phyloP scores from a whole-genome alignment of 345 rosid genomes.

The Ailanthus altissimus region DNA sequence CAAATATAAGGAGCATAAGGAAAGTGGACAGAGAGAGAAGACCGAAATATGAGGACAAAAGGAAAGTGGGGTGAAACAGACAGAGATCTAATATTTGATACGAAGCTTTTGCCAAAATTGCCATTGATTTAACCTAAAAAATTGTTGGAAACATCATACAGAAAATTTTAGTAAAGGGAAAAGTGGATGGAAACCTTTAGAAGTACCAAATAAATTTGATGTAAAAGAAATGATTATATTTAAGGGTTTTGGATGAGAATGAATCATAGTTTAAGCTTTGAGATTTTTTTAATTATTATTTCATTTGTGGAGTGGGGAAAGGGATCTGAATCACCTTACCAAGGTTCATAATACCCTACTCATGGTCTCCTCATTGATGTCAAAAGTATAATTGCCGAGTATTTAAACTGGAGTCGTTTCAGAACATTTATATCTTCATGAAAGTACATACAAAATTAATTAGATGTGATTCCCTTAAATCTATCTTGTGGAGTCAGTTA shows the following conservation, averaged over 20 bases:
- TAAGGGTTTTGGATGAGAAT: neutral
- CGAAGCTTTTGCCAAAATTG: neutral
- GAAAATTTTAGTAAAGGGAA: neutral
- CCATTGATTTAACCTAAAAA: neutral
- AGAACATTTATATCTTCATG: neutral
- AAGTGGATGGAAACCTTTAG: neutral
- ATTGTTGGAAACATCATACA: neutral
- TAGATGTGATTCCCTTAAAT: neutral
- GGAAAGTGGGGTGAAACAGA: neutral
- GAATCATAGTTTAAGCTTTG: neutral
- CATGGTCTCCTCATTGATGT: neutral
- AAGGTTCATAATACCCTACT: neutral
- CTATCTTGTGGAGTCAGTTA: neutral
- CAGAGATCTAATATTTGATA: conserved; percentile 1
- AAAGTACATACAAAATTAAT: neutral
- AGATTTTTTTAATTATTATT: neutral
- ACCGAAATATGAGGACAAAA: neutral
- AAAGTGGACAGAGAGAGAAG: neutral
- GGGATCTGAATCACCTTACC: neutral
- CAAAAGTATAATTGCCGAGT: neutral
- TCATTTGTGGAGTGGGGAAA: neutral
- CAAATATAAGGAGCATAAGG: neutral
- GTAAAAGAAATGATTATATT: neutral
- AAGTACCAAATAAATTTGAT: neutral
- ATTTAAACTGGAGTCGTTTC: neutral